Base-by-base conservation (phyloP, 352 stramenopile genomes). In the Phytopythium ostracodes region DNA sequence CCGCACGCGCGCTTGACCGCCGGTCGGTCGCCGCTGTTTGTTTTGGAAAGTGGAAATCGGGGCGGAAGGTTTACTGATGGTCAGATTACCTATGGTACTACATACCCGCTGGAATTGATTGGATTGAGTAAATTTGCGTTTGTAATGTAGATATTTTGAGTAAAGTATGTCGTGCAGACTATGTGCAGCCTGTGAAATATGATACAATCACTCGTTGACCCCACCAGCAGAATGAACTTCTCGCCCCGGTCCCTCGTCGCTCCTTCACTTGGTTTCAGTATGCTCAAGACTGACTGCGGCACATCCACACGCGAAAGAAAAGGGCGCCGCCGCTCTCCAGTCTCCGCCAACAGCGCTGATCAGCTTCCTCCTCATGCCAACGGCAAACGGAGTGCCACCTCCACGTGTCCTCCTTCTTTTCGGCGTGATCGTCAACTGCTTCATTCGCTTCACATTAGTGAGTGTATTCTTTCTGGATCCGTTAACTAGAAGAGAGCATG, bases 381-480 rank as follows among this genome's bases (percentile, higher is more conserved):
- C 18, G 22, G n/a, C 42, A 17, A 49, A 25, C 25, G 42, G 4
- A 53, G 46, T 53, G 46, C 46, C 22, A 53, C 46, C 46, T 53
- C 46, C 46, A 53, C 46, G 46, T 53, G 46, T 53, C 46, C 46
- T 31, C 22, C n/a, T 31, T 18, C n/a, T 24, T 51, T 12, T n/a
- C n/a, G n/a, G n/a, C n/a, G n/a, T n/a, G n/a, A n/a, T n/a, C n/a
- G n/a, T n/a, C n/a, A n/a, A n/a, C 25, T 20, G 38, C 10, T 10
- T 1, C 14, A 5, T 10, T 38, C 7, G 42, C 42, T 44, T 49
- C 42, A 49, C 10, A 4, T 49, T 20, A 6, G 22, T 7, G 29
- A 15, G 42, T 49, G 42, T 25, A 49, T 51, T 51, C 20, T 6
- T 10, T 25, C 7, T 25, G 20, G 20, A 25, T 49, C 42, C 42